Base-by-base conservation (phyloP, 805 yeast genomes). In the Wilhelminamyces savonicus region DNA sequence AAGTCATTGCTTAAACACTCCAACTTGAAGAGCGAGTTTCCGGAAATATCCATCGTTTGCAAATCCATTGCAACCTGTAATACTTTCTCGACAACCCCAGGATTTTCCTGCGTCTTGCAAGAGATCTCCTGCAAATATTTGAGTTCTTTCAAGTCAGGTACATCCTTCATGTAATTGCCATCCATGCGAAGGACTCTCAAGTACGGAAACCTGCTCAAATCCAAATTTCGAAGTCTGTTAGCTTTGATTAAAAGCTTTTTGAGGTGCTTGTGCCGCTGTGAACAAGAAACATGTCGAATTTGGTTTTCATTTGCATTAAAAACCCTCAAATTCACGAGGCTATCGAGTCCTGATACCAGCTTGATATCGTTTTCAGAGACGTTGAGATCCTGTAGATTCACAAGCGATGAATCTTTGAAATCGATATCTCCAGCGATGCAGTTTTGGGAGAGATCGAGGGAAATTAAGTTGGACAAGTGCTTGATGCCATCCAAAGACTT, bases 181-280 rank as follows among this genome's bases (percentile, higher is more conserved):
- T 73, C 78, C 11, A 69, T 42, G 23, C 71, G 52, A 22, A 74
- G 45, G 4, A 59, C 62, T 27, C 73, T 52, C 36, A 74, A 53
- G 19, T 37, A 47, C 1, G 71, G 69, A 31, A 54, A 62, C 7
- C 37, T 24, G 1, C 38, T 38, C 12, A 69, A 37, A 29, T 63
- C 54, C 14, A 71, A 40, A 2, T 27, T 23, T 13, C 36, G 36
- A 19, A 71, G 39, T 6, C 50, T 41, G 40, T 71, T 71, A 37
- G 54, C 52, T 31, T 60, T 63, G 15, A 70, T 23, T 11, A 51
- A 34, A 24, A 66, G 38, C 39, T 62, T 64, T 41, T 62, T 69
- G 41, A 66, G 47, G 17, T 44, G 48, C 6, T 25, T 9, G 26
- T 58, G 62, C 18, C 35, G 43, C 5, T 34, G 45, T 1, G 24